Evolutionary conservation across 129 eudicot species (phyloP).

Genomic region (Oenanthe sinensis): DNA sequence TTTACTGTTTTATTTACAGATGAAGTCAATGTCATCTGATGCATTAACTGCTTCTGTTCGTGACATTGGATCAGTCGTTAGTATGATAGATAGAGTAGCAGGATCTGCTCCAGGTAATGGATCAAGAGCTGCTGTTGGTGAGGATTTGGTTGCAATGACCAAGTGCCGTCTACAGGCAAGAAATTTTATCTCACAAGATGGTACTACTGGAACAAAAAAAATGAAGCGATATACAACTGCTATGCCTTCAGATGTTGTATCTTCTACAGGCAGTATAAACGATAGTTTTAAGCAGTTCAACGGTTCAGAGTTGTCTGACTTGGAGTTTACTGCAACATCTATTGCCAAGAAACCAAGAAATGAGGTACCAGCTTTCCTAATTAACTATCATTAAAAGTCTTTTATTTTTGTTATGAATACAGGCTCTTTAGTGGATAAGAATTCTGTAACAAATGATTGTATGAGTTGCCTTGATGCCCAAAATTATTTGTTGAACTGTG

Average conservation of each 20-base stretch:
- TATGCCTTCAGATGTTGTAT: constrained; percentile 79
- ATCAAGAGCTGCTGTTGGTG: constrained; percentile 96
- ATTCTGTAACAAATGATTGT: neutral
- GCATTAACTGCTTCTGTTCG: constrained; percentile 69
- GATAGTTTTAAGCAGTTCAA: constrained; percentile 51
- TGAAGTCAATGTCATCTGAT: constrained; percentile 55
- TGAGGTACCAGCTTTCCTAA: constrained; percentile 44
- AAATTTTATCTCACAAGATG: constrained; percentile 69
- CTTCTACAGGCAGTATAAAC: constrained; percentile 68
- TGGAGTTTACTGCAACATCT: constrained; percentile 92
- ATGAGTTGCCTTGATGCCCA: neutral
- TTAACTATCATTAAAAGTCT: neutral
- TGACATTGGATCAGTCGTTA: constrained; percentile 89
- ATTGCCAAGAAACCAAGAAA: constrained; percentile 52
- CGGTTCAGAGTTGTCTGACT: constrained; percentile 60
- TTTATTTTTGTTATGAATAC: neutral
- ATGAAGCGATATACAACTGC: constrained; percentile 93
- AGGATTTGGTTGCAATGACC: constrained; percentile 98
- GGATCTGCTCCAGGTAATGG: constrained; percentile 99
- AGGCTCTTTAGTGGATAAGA: neutral
- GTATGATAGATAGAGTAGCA: constrained; percentile 93
- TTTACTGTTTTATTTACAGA: constrained; percentile 27
- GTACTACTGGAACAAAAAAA: constrained; percentile 61
- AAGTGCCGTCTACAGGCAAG: constrained; percentile 96
- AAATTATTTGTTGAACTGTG: neutral